Evolutionary conservation across 1,284 basidiomycete genomes (phyloP).

Genomic region (Cryptococcus sp.): DNA sequence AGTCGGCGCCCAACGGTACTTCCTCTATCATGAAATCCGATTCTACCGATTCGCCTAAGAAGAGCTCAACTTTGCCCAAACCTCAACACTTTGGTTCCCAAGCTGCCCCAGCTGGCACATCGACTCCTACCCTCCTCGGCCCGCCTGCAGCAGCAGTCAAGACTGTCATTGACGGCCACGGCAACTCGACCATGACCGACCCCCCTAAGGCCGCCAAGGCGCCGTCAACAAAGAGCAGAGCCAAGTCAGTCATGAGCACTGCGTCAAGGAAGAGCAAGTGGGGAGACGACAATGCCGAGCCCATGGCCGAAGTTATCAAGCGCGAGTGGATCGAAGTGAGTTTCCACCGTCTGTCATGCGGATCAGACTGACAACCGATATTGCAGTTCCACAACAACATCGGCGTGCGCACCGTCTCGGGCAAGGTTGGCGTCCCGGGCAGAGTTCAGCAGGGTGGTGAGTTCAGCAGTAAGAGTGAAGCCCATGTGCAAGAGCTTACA

Average conservation of each 20-base stretch:
- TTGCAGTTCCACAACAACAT: conserved; percentile 76
- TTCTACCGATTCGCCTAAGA: no score
- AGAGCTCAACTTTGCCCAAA: no score
- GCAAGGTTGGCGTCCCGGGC: conserved; percentile 84
- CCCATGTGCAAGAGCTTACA: neutral
- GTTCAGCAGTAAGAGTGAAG: conserved; percentile 9
- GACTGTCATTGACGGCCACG: no score
- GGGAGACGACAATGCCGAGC: conserved; percentile 49
- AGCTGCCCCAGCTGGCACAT: no score
- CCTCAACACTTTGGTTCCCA: no score
- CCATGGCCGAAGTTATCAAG: conserved; percentile 41
- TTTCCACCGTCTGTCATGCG: neutral
- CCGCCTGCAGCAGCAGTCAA: no score
- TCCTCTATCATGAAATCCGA: conserved; percentile 1
- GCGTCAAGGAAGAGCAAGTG: conserved; percentile 41
- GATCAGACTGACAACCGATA: conserved; percentile 2
- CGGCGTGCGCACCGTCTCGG: conserved; percentile 89
- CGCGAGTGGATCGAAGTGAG: conserved; percentile 46
- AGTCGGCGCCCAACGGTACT: conserved; percentile 4
- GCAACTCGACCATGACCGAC: no score
- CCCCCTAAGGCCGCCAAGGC: neutral
- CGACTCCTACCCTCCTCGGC: no score
- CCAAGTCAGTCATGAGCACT: conserved; percentile 30
- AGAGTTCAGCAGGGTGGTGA: conserved; percentile 59
- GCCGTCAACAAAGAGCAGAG: conserved; percentile 7